Evolutionary conservation across 345 rosid genomes (phyloP).

Genomic region (Viola odorata): DNA sequence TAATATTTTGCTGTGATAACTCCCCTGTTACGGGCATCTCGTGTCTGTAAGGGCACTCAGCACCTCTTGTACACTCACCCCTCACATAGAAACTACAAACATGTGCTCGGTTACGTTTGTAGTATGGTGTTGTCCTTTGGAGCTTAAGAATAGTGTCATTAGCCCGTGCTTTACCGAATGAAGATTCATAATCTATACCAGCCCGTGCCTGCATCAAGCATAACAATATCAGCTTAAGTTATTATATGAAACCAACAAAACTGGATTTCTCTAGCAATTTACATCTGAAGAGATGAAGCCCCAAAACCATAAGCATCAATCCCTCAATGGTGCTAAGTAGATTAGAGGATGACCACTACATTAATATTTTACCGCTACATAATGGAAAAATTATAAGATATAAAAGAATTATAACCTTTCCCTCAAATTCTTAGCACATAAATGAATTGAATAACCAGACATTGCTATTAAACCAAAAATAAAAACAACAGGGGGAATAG

Average conservation of each 20-base stretch:
- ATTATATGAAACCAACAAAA: background rate
- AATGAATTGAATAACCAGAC: too few species aligned
- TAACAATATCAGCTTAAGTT: background rate
- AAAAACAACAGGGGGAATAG: too few species aligned
- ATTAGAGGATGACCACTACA: too few species aligned
- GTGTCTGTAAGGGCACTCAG: slow-evolving; percentile 91
- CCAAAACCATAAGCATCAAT: too few species aligned
- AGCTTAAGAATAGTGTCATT: slow-evolving; percentile 90
- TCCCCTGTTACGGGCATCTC: slow-evolving; percentile 97
- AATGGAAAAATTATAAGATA: too few species aligned
- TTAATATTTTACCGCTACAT: too few species aligned
- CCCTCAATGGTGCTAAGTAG: too few species aligned
- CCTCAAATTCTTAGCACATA: too few species aligned
- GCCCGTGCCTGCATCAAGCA: slow-evolving; percentile 70
- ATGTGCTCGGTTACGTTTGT: slow-evolving; percentile 89
- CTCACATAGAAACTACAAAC: slow-evolving; percentile 90
- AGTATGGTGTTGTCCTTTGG: slow-evolving; percentile 88
- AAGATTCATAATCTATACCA: slow-evolving; percentile 94
- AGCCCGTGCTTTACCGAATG: slow-evolving; percentile 77
- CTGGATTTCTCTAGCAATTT: too few species aligned
- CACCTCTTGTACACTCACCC: slow-evolving; percentile 96
- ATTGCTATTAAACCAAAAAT: too few species aligned
- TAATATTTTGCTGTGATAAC: slow-evolving; percentile 89
- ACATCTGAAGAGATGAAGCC: too few species aligned
- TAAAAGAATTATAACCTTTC: too few species aligned